Percentiles rank a stretch among this genome's conserved stretches.
These are phyloP conservation scores for Galerina sulciceps DNA, from an alignment of 768 basidiomycete species.

Conservation along the genomic window DNA sequence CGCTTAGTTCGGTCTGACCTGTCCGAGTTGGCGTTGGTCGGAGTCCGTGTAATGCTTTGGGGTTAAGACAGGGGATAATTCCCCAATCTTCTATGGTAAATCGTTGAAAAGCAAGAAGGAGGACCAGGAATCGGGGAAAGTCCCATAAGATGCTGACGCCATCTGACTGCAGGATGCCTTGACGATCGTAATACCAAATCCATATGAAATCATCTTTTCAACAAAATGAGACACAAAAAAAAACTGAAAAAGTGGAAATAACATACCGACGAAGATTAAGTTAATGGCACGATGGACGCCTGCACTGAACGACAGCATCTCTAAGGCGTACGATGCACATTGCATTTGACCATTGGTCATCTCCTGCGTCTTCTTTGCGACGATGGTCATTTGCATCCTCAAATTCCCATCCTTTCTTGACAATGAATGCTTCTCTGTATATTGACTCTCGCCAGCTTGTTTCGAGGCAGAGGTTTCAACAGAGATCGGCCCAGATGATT, in stretches of 20 bases:
- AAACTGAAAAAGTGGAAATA: not conserved
- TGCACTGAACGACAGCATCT: slow-evolving; percentile 11
- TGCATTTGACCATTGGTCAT: not conserved
- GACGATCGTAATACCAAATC: slow-evolving; percentile 28
- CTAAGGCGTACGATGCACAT: slow-evolving; percentile 12
- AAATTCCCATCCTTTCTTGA: not conserved
- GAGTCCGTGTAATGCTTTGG: not conserved
- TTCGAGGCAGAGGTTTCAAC: not conserved
- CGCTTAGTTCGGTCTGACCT: too few relatives aligned
- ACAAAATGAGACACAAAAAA: not conserved
- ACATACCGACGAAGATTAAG: slow-evolving; percentile 17
- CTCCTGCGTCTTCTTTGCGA: not conserved
- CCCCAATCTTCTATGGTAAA: slow-evolving; percentile 28
- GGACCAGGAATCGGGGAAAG: slow-evolving; percentile 26
- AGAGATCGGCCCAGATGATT: not conserved
- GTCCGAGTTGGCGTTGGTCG: too few relatives aligned
- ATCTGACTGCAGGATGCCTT: slow-evolving; percentile 25
- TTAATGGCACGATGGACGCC: slow-evolving; percentile 10
- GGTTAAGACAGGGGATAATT: slow-evolving; percentile 12
- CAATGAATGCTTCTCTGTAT: not conserved
- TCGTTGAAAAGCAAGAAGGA: slow-evolving; percentile 27
- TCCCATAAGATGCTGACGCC: slow-evolving; percentile 27
- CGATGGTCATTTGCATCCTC: not conserved
- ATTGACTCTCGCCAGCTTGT: not conserved
- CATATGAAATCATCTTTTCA: slow-evolving; percentile 23